These are phyloP conservation scores for Wickerhamomyces silvicola DNA, from an alignment of 805 yeast species.

Conservation along the genomic window DNA sequence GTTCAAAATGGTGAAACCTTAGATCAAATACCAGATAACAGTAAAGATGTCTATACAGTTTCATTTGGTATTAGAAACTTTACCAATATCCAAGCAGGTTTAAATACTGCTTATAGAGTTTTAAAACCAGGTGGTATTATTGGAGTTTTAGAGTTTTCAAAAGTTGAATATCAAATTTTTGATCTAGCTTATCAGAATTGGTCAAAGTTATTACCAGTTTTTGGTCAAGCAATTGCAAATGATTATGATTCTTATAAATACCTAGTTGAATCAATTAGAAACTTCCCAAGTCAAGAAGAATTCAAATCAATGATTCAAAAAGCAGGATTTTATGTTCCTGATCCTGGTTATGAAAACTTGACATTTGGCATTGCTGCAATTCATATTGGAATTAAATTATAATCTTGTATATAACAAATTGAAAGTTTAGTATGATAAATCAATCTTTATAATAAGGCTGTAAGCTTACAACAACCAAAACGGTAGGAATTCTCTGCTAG, in stretches of 20 bases:
- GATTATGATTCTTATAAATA: slow-evolving; percentile 96
- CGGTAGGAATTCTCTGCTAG: too few relatives aligned
- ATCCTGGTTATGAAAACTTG: slow-evolving; percentile 86
- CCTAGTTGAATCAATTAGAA: slow-evolving; percentile 87
- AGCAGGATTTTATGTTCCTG: slow-evolving; percentile 91
- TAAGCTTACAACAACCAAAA: too few relatives aligned
- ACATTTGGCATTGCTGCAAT: slow-evolving; percentile 95
- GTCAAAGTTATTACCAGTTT: slow-evolving; percentile 81
- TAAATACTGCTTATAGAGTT: slow-evolving; percentile 92
- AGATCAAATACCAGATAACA: slow-evolving; percentile 76
- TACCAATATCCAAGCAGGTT: slow-evolving; percentile 89
- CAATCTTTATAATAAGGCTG: too few relatives aligned
- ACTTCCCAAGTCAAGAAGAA: slow-evolving; percentile 87
- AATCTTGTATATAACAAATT: too few relatives aligned
- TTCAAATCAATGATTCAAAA: slow-evolving; percentile 88
- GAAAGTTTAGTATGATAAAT: too few relatives aligned
- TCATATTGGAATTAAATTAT: slow-evolving; percentile 89
- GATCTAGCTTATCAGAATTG: slow-evolving; percentile 80
- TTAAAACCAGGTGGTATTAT: slow-evolving; percentile 97
- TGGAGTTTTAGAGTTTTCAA: slow-evolving; percentile 92
- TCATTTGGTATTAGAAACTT: slow-evolving; percentile 97
- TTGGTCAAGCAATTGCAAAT: slow-evolving; percentile 94
- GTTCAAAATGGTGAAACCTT: slow-evolving; percentile 92
- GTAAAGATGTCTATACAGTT: slow-evolving; percentile 92
- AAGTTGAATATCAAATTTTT: slow-evolving; percentile 73